Conservation (phyloP, 2,329 filamentous ascomycete species). For the Huntiella omanensis region DNA sequence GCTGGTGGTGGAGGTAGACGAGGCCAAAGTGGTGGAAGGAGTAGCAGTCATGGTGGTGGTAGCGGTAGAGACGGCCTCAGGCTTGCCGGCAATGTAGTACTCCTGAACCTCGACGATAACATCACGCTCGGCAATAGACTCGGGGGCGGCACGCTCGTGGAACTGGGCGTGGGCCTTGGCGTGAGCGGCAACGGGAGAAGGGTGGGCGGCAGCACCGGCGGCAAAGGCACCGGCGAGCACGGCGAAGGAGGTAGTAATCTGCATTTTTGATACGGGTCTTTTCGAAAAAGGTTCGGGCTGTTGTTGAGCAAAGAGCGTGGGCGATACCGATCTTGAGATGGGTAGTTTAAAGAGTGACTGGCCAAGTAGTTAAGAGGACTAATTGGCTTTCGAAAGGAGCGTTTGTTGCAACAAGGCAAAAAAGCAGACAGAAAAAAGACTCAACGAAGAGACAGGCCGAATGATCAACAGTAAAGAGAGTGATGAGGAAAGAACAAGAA, state of each 20-base stretch:
- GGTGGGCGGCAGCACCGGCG: conserved; percentile 22
- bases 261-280: conserved; percentile 19
- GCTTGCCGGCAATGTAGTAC: conserved; percentile 20
- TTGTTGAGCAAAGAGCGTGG: conserved; percentile 1
- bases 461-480: neutral
- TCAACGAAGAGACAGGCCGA: neutral
- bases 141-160: conserved; percentile 17
- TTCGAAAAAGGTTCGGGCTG: neutral
- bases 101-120: conserved; percentile 11
- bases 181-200: conserved; percentile 21
- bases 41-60: conserved; percentile 13
- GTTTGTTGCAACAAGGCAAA: conserved; percentile 6
- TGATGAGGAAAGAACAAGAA: conserved; percentile 1
- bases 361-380: too few relatives aligned
- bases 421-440: conserved; percentile 3
- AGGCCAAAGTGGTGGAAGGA: conserved; percentile 10
- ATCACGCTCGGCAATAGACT: conserved; percentile 5
- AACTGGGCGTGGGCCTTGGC: conserved; percentile 19
- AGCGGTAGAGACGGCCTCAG: conserved; percentile 14
- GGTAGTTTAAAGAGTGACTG: too few relatives aligned
- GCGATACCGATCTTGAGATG: neutral
- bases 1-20: conserved; percentile 10
- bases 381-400: neutral
- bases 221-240: conserved; percentile 22
- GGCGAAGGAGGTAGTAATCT: conserved; percentile 21